These are phyloP conservation scores for Pseudocercospora macadamiae DNA, from an alignment of 2,329 filamentous ascomycete species.

Conservation along the genomic window DNA sequence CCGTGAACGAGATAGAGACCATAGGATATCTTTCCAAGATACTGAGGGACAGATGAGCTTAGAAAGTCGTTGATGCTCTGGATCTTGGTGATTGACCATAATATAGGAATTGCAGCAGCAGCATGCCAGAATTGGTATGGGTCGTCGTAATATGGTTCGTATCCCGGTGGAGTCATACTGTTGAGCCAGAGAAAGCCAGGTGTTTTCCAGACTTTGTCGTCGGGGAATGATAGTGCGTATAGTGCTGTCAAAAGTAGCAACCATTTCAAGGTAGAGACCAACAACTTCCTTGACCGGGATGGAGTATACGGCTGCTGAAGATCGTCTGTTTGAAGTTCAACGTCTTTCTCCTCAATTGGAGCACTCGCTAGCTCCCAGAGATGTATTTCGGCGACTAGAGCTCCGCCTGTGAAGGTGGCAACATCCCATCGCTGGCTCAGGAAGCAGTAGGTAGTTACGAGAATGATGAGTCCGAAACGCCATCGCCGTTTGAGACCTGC, in stretches of 20 bases:
- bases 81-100: constrained; percentile 15
- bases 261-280: constrained; percentile 2
- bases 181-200: constrained; percentile 9
- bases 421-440: constrained; percentile 16
- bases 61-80: constrained; percentile 2
- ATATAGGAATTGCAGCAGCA: constrained; percentile 8
- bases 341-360: neutral
- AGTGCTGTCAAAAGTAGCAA: constrained; percentile 8
- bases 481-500: constrained; percentile 15
- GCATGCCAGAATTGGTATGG: constrained; percentile 16
- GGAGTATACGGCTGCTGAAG: neutral
- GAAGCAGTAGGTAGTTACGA: constrained; percentile 12
- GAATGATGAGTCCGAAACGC: constrained; percentile 9
- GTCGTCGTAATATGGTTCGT: constrained; percentile 6
- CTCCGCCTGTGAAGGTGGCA: constrained; percentile 20
- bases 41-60: constrained; percentile 16
- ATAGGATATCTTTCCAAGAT: constrained; percentile 22
- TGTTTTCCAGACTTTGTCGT: constrained; percentile 15
- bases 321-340: neutral
- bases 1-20: constrained; percentile 24
- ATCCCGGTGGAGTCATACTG: neutral
- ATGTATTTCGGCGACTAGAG: constrained; percentile 20
- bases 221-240: constrained; percentile 20
- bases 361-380: neutral
- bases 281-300: neutral